Conservation (phyloP, 805 yeast species). For the Ogataea allantospora region DNA sequence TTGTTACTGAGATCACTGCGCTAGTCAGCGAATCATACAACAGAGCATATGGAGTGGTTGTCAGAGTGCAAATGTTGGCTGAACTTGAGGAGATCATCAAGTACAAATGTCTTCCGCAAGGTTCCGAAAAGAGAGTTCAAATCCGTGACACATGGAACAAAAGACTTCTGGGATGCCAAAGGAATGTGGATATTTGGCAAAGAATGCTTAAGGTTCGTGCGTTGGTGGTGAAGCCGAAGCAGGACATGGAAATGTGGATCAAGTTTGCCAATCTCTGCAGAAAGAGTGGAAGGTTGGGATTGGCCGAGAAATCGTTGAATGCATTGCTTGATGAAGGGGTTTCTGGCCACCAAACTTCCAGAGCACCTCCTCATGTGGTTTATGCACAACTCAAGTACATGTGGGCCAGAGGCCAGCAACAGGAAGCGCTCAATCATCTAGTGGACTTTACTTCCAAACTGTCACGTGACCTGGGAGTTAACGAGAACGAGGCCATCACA, state of each 20-base stretch:
- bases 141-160: slow-evolving; percentile 94
- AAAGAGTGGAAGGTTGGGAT: slow-evolving; percentile 85
- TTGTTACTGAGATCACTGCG: slow-evolving; percentile 92
- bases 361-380: slow-evolving; percentile 95
- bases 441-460: slow-evolving; percentile 88
- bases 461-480: slow-evolving; percentile 84
- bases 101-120: slow-evolving; percentile 81
- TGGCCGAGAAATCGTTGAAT: slow-evolving; percentile 90
- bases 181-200: slow-evolving; percentile 99
- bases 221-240: slow-evolving; percentile 88
- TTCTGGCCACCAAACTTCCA: slow-evolving; percentile 41
- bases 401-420: slow-evolving; percentile 93
- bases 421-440: slow-evolving; percentile 81
- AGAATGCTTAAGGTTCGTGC: slow-evolving; percentile 91
- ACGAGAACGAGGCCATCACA: slow-evolving; percentile 81
- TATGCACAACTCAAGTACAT: slow-evolving; percentile 94
- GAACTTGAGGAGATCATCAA: slow-evolving; percentile 93
- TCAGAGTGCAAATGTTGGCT: slow-evolving; percentile 94
- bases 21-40: slow-evolving; percentile 93
- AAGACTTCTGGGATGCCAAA: slow-evolving; percentile 87
- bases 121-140: slow-evolving; percentile 71
- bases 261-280: slow-evolving; percentile 95
- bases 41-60: slow-evolving; percentile 95
- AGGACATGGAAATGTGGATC: slow-evolving; percentile 97
- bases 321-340: slow-evolving; percentile 69